Base-by-base conservation (phyloP, 768 basidiomycete genomes). In the Rhodotorula paludigena region DNA sequence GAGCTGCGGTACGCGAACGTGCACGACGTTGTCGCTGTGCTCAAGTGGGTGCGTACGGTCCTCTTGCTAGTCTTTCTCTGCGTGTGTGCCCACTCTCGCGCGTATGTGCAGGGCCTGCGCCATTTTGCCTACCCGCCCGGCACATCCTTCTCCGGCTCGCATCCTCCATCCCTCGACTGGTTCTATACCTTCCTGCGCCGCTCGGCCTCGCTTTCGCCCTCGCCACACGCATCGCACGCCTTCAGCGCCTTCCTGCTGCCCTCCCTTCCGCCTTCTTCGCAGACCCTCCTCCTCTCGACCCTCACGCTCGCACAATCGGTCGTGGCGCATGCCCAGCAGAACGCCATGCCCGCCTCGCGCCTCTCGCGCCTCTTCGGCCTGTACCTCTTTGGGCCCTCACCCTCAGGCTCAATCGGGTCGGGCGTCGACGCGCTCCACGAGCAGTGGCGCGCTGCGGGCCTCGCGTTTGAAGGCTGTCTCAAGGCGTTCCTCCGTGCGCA, bases 41-140 rank as follows among this genome's bases (percentile, higher is more conserved):
- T 72, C n/a, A 72, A 68, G 52, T 72, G 71, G 71, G 71, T 72
- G 42, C 25, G 70, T 42, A 1, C 32, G 6, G 25, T n/a, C n/a
- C n/a, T n/a, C n/a, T n/a, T n/a, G n/a, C n/a, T n/a, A n/a, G n/a
- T n/a, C n/a, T n/a, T n/a, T n/a, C n/a, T n/a, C n/a, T n/a, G n/a
- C n/a, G n/a, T n/a, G n/a, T n/a, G n/a, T n/a, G n/a, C 38, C n/a
- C 7, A 18, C n/a, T 2, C 14, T 6, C 56, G 38, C 16, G 4
- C 23, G 25, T n/a, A n/a, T n/a, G n/a, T n/a, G n/a, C 56, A 72
- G 66, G 67, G 56, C n/a, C 53, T 68, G n/a, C 60, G 67, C 0
- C 67, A 68, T 47, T 57, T 72, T 30, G 21, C 35, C 52, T 51
- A 36, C n/a, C 38, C 66, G 20, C 52, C 59, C 16, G 41, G 52